Percentiles rank a stretch among this genome's conserved stretches.
These are phyloP conservation scores for Ogataea siamensis DNA, from an alignment of 805 yeast species.

Conservation along the genomic window DNA sequence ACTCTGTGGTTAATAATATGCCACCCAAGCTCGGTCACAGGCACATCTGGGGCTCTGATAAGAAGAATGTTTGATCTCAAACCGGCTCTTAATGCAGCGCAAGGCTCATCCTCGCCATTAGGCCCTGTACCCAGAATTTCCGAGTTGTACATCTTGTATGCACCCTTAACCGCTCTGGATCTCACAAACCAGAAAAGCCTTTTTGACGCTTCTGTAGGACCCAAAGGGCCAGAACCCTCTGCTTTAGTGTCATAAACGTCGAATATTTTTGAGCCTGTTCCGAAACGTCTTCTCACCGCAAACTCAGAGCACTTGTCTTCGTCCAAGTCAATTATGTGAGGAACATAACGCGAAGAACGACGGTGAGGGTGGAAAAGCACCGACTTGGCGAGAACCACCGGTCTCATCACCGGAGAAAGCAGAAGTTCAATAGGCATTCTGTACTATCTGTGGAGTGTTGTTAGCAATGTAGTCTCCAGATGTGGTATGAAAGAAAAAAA, in stretches of 20 bases:
- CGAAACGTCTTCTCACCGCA: conserved; percentile 54
- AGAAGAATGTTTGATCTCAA: conserved; percentile 56
- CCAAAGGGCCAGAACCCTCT: conserved; percentile 37
- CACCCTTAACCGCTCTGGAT: conserved; percentile 67
- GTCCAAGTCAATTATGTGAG: conserved; percentile 47
- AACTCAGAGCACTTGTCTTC: conserved; percentile 38
- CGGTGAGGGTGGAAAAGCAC: conserved; percentile 55
- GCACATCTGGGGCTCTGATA: conserved; percentile 48
- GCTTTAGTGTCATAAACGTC: conserved; percentile 51
- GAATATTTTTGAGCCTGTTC: conserved; percentile 56
- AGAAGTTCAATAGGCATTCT: conserved; percentile 59
- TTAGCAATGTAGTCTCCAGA: conserved; percentile 54
- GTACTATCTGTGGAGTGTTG: conserved; percentile 15
- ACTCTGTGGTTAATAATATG: conserved; percentile 58
- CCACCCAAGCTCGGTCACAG: conserved; percentile 61
- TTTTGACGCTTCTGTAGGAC: conserved; percentile 42
- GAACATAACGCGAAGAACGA: conserved; percentile 54
- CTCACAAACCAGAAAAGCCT: conserved; percentile 53
- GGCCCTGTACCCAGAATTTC: conserved; percentile 42
- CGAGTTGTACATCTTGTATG: conserved; percentile 53
- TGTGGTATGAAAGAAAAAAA: neutral
- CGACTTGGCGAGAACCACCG: conserved; percentile 54
- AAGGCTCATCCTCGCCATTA: conserved; percentile 53
- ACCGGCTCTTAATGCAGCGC: conserved; percentile 60
- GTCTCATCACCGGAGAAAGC: conserved; percentile 59